Evolutionary conservation across 768 basidiomycete species (phyloP).

Genomic region (Lactarius deliciosus): DNA sequence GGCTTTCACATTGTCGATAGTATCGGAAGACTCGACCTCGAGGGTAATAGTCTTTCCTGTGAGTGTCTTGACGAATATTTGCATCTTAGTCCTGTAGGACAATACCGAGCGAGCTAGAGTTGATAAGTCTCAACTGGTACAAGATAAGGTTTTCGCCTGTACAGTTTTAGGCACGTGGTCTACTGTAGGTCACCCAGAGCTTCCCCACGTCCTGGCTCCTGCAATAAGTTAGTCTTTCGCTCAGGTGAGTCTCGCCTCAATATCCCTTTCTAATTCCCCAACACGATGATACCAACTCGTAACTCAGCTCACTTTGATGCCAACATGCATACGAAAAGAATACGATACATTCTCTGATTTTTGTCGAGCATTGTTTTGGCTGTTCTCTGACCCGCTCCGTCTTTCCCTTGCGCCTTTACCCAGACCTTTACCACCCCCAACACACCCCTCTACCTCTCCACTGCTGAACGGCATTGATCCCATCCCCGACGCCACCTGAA

Average conservation of each 20-base stretch:
- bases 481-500: too few species aligned
- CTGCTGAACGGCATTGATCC: too few species aligned
- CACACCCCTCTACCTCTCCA: too few species aligned
- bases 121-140: neutral
- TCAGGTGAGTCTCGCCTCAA: slow-evolving; percentile 11
- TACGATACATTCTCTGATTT: slow-evolving; percentile 43
- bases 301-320: slow-evolving; percentile 71
- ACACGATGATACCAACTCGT: slow-evolving; percentile 37
- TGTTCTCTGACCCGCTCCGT: slow-evolving; percentile 9
- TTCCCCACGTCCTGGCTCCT: neutral
- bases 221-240: too few species aligned
- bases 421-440: too few species aligned
- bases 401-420: too few species aligned
- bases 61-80: slow-evolving; percentile 85
- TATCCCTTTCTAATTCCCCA: neutral
- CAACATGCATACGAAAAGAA: slow-evolving; percentile 54
- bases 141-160: slow-evolving; percentile 19
- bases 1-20: slow-evolving; percentile 93
- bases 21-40: slow-evolving; percentile 96
- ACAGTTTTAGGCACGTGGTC: slow-evolving; percentile 27
- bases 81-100: slow-evolving; percentile 34
- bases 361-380: neutral
- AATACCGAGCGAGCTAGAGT: neutral
- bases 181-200: neutral
- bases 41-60: slow-evolving; percentile 98